These are phyloP conservation scores for Hypoxylon sp. DNA, from an alignment of 2,329 filamentous ascomycete species.

Conservation along the genomic window DNA sequence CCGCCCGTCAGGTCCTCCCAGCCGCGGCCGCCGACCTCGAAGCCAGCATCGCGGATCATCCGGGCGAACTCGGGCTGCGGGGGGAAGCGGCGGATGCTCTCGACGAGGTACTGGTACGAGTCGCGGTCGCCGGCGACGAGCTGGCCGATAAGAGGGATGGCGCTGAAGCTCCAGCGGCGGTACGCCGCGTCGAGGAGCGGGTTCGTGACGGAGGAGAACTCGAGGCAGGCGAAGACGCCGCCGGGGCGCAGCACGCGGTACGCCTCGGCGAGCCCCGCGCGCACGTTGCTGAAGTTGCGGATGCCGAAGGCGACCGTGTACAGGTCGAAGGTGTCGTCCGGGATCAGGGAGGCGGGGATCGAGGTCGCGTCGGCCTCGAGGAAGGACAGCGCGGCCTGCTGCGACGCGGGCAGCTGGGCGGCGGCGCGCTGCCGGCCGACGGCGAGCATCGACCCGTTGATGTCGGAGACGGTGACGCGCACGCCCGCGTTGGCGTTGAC, in stretches of 20 bases:
- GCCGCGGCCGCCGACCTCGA: conserved; percentile 79
- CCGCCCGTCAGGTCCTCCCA: conserved; percentile 93
- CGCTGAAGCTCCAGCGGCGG: conserved; percentile 94
- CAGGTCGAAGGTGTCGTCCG: conserved; percentile 79
- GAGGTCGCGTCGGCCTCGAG: conserved; percentile 90
- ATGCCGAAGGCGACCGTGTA: conserved; percentile 99
- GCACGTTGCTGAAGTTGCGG: conserved; percentile 94
- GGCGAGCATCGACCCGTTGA: conserved; percentile 92
- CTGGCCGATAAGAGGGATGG: conserved; percentile 95
- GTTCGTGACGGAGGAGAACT: conserved; percentile 80
- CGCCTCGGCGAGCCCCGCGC: conserved; percentile 81
- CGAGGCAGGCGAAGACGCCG: conserved; percentile 93
- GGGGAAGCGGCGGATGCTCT: conserved; percentile 95
- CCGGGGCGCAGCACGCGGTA: conserved; percentile 90
- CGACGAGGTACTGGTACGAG: conserved; percentile 97
- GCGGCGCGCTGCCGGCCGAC: conserved; percentile 84
- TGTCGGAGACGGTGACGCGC: conserved; percentile 90
- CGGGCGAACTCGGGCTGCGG: conserved; percentile 82
- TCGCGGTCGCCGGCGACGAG: conserved; percentile 92
- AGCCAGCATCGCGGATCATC: conserved; percentile 86
- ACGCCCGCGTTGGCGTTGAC: conserved; percentile 82
- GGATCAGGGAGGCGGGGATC: conserved; percentile 65
- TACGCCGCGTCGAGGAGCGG: conserved; percentile 84
- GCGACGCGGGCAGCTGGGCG: conserved; percentile 58
- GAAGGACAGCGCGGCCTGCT: conserved; percentile 72